Evolutionary conservation across 345 rosid genomes (phyloP).

Genomic region (Salix koriyanagi): DNA sequence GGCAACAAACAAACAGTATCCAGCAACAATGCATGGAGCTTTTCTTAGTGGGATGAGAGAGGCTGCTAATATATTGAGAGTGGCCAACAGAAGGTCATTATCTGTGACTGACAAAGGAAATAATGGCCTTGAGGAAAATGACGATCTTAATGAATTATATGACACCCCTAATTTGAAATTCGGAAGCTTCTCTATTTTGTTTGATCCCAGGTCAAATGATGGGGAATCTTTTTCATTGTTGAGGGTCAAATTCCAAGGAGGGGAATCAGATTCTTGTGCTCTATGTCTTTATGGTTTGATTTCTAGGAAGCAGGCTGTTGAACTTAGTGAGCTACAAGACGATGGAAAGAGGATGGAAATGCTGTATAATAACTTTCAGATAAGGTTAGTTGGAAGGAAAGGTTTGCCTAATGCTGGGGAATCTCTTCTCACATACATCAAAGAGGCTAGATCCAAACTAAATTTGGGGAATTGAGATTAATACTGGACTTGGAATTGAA

Average conservation of each 20-base stretch:
- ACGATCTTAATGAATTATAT: constrained; percentile 37
- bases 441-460: constrained; percentile 39
- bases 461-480: constrained; percentile 5
- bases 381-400: constrained; percentile 42
- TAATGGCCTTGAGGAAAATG: constrained; percentile 26
- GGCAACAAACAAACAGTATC: constrained; percentile 92
- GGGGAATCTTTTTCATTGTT: constrained; percentile 44
- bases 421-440: constrained; percentile 47
- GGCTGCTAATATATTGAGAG: constrained; percentile 80
- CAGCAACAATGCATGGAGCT: constrained; percentile 98
- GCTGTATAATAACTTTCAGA: constrained; percentile 35
- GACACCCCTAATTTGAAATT: constrained; percentile 52
- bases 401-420: constrained; percentile 45
- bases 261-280: constrained; percentile 20
- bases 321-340: constrained; percentile 45
- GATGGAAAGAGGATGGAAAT: constrained; percentile 46
- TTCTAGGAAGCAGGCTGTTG: constrained; percentile 47
- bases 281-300: constrained; percentile 49
- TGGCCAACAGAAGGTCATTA: constrained; percentile 56
- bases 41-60: constrained; percentile 98
- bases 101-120: constrained; percentile 22
- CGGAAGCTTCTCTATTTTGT: constrained; percentile 53
- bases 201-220: constrained; percentile 50
- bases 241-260: constrained; percentile 38
- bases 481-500: neutral